Evolutionary conservation across 2,329 filamentous ascomycete species (phyloP).

Genomic region (Alternaria ethzedia): DNA sequence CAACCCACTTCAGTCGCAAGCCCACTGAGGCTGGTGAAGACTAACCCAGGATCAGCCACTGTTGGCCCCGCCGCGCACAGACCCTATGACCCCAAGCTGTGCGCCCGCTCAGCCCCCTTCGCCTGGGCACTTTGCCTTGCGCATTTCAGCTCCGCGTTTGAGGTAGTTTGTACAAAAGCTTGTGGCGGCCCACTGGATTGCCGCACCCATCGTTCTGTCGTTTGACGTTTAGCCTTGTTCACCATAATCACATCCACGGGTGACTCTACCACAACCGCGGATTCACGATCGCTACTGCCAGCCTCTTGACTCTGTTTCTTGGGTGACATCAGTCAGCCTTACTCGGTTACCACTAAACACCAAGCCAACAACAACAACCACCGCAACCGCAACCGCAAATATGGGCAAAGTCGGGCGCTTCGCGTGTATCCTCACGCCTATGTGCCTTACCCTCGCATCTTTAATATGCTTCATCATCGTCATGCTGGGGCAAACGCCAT

Average conservation of each 20-base stretch:
- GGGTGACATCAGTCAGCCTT: conserved; percentile 14
- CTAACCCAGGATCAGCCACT: conserved; percentile 16
- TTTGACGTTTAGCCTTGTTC: neutral
- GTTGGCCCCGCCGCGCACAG: conserved; percentile 11
- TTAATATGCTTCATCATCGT: conserved; percentile 71
- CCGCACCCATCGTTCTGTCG: neutral
- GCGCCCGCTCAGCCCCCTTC: conserved; percentile 23
- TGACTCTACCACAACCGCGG: neutral
- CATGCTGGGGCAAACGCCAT: conserved; percentile 63
- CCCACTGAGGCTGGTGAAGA: conserved; percentile 30
- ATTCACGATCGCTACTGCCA: neutral
- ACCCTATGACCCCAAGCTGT: neutral
- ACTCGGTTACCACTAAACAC: conserved; percentile 3
- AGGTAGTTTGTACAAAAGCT: conserved; percentile 15
- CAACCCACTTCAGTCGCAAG: conserved; percentile 17
- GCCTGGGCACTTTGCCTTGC: conserved; percentile 13
- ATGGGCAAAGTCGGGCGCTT: conserved; percentile 80
- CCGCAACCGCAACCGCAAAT: conserved; percentile 31
- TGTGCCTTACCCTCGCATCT: conserved; percentile 78
- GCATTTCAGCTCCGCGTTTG: conserved; percentile 17
- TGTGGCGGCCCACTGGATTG: neutral
- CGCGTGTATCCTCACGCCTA: conserved; percentile 86
- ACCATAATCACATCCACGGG: neutral
- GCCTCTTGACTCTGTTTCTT: conserved; percentile 1
- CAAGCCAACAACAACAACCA: neutral